Evolutionary conservation across 345 rosid species (phyloP).

Genomic region (Eucalyptus pauciflora): DNA sequence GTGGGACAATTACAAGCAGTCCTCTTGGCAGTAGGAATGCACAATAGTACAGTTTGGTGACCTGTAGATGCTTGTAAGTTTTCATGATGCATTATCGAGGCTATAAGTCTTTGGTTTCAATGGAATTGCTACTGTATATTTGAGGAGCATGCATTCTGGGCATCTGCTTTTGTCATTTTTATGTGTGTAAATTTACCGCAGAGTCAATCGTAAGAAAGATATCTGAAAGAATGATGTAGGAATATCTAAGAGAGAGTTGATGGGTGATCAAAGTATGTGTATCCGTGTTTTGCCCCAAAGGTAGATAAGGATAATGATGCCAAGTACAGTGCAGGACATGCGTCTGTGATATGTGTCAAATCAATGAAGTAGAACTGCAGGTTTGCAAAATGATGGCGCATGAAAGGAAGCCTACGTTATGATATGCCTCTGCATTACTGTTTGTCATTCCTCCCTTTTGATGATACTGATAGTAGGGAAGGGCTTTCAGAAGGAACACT

Average conservation of each 20-base stretch:
- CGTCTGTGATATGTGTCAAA: background rate
- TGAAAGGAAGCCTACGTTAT: background rate
- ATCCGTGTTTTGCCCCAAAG: background rate
- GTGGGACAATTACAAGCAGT: constrained; percentile 75
- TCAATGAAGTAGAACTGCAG: background rate
- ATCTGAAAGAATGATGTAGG: background rate
- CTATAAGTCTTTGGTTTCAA: background rate
- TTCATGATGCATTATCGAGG: background rate
- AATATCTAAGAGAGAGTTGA: background rate
- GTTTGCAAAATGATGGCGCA: background rate
- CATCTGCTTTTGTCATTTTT: background rate
- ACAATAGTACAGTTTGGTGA: constrained; percentile 1
- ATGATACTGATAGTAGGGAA: background rate
- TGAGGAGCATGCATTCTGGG: background rate
- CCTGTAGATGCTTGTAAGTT: constrained; percentile 30
- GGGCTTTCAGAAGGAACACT: background rate
- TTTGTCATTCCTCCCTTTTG: background rate
- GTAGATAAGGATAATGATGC: background rate
- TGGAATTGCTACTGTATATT: background rate
- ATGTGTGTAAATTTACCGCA: background rate
- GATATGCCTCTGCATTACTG: background rate
- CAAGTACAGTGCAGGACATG: background rate
- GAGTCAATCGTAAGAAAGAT: background rate
- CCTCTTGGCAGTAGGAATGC: constrained; percentile 65
- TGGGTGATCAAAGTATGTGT: background rate